Percentiles rank a stretch among this genome's conserved stretches.
Conservation (phyloP, 1,284 basidiomycete species). For the Agroathelia rolfsii region DNA sequence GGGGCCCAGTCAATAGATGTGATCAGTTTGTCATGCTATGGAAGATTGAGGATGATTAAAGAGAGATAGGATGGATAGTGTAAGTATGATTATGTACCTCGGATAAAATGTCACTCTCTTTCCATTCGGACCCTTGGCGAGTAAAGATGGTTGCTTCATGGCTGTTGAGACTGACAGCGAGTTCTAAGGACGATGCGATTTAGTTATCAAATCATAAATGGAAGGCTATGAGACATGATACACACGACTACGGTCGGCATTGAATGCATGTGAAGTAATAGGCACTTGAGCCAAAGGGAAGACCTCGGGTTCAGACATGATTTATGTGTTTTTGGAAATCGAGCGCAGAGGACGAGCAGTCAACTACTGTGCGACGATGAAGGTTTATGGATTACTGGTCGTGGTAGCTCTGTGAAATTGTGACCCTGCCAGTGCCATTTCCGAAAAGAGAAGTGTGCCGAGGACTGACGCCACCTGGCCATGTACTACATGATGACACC, state of each 20-base stretch:
- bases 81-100: slow-evolving; percentile 49
- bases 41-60: slow-evolving; percentile 4
- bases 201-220: slow-evolving; percentile 8
- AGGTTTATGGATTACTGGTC: too few relatives aligned
- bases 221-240: slow-evolving; percentile 12
- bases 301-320: slow-evolving; percentile 70
- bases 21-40: slow-evolving; percentile 94
- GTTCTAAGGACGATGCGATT: slow-evolving; percentile 43
- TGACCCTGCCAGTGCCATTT: too few relatives aligned
- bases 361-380: slow-evolving; percentile 44
- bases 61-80: neutral
- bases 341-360: slow-evolving; percentile 80
- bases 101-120: slow-evolving; percentile 68
- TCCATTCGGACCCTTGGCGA: slow-evolving; percentile 65
- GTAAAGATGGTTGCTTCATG: slow-evolving; percentile 83
- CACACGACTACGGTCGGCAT: slow-evolving; percentile 79
- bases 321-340: slow-evolving; percentile 10
- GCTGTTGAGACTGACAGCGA: slow-evolving; percentile 87
- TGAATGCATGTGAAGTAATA: slow-evolving; percentile 89
- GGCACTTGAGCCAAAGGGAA: slow-evolving; percentile 75
- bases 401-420: too few relatives aligned
- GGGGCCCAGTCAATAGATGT: slow-evolving; percentile 99
- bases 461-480: too few relatives aligned
- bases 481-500: too few relatives aligned
- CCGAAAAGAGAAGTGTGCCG: too few relatives aligned